Conservation (phyloP, 2,329 filamentous ascomycete species). For the Scorias spongiosa region DNA sequence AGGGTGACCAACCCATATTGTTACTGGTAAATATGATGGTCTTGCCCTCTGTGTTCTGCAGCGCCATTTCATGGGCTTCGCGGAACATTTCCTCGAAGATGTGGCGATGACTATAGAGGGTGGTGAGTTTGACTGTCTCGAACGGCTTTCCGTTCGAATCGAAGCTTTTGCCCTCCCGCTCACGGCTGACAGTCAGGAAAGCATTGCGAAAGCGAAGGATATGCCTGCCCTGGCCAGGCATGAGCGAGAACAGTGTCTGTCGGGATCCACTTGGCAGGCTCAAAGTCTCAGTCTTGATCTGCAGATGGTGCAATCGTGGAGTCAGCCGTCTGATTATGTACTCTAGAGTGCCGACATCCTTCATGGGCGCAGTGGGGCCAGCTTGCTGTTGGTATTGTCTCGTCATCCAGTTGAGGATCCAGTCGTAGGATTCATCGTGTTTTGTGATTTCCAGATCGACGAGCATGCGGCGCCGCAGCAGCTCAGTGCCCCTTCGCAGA, state of each 20-base stretch:
- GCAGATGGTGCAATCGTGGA: conserved; percentile 46
- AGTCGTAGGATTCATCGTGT: conserved; percentile 83
- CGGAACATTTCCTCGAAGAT: conserved; percentile 82
- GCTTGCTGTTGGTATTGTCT: conserved; percentile 30
- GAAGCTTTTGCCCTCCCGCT: conserved; percentile 66
- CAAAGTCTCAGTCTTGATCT: conserved; percentile 48
- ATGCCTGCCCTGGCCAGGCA: conserved; percentile 82
- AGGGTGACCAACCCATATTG: conserved; percentile 68
- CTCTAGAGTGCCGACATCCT: conserved; percentile 30
- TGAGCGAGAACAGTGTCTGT: conserved; percentile 69
- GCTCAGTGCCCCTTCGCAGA: conserved; percentile 52
- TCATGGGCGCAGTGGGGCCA: conserved; percentile 20
- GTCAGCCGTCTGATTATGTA: conserved; percentile 42
- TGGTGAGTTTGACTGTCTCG: conserved; percentile 85
- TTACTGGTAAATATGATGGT: conserved; percentile 80
- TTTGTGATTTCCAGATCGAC: conserved; percentile 93
- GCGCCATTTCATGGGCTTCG: conserved; percentile 70
- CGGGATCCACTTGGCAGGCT: conserved; percentile 51
- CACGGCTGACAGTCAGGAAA: conserved; percentile 73
- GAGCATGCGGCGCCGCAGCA: conserved; percentile 71
- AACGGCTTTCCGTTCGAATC: conserved; percentile 77
- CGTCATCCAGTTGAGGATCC: conserved; percentile 90
- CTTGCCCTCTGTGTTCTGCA: conserved; percentile 73
- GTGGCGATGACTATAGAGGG: conserved; percentile 74
- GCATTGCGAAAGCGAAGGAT: conserved; percentile 75